Base-by-base conservation (phyloP, 192 early-diverging fungal genomes). In the Helicostylum pulchrum region DNA sequence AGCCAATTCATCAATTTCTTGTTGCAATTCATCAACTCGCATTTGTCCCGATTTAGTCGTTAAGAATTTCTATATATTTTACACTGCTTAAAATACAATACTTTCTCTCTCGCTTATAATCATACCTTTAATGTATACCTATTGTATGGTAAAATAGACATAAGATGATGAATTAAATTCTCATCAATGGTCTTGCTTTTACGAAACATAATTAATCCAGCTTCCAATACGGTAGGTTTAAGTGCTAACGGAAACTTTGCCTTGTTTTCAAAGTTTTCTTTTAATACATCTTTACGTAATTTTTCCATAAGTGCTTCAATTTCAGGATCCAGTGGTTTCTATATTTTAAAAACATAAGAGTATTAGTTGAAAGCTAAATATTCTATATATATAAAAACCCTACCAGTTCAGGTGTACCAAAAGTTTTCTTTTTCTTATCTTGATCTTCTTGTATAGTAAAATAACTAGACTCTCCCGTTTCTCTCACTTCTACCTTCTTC, bases 251-350 rank as follows among this genome's bases (percentile, higher is more conserved):
- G 82, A 34, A 84, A 84, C 45, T 67, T 73, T 0, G 79, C 59
- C 42, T 84, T 84, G 26, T 73, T 62, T 17, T 73, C 79, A 77
- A 80, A 84, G 1, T 65, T 71, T 57, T 84, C 82, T 76, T 72
- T 65, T 31, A 34, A 47, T 17, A 66, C 72, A 10, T 76, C 64
- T 1, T 57, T 58, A 17, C 61, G 65, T 5, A 81, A 62, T 4
- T 42, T 51, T 7, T 73, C 45, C 31, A 73, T 68, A 0, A 71
- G 46, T 20, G 31, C 46, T 31, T 72, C 45, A 0, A 81, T 66
- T 32, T 75, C 65, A 5, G 68, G 60, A 64, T 69, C 64, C 19
- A 81, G 19, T 15, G 79, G 74, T 9, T 66, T 11, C 62, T 64
- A 53, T 2, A 43, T 6, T 2, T n/a, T n/a, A 23, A 11, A 36